These are phyloP conservation scores for Bruguiera gymnorhiza DNA, from an alignment of 345 rosid species.

Conservation along the genomic window DNA sequence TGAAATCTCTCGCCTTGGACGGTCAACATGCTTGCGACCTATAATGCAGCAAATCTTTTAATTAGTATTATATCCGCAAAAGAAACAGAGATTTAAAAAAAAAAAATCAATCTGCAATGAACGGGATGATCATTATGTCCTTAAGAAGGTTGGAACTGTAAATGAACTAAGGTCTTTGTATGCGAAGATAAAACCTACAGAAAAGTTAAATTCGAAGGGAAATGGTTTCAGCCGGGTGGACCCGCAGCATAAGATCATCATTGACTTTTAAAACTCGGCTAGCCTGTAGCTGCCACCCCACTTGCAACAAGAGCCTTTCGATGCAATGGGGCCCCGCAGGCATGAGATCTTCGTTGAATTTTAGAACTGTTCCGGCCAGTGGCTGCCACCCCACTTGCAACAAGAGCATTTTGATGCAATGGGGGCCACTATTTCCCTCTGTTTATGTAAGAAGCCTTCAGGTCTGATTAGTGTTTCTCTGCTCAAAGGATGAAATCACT, in stretches of 20 bases:
- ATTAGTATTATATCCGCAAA: neutral
- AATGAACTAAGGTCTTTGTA: too few relatives aligned
- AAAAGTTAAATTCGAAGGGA: neutral
- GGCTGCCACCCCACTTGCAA: neutral
- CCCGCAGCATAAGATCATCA: constrained; percentile 4
- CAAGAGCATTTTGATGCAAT: neutral
- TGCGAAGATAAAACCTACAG: too few relatives aligned
- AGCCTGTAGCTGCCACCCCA: neutral
- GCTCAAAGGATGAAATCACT: too few relatives aligned
- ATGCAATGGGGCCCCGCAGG: neutral
- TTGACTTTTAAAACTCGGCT: neutral
- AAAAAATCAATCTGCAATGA: neutral
- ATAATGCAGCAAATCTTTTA: constrained; percentile 2
- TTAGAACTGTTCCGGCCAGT: neutral
- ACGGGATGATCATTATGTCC: neutral
- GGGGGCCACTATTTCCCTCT: constrained; percentile 2
- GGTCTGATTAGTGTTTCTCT: neutral
- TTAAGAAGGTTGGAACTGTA: too few relatives aligned
- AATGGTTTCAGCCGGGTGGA: constrained; percentile 19
- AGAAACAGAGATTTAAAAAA: neutral
- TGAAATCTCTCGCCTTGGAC: constrained; percentile 82
- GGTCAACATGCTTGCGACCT: constrained; percentile 87
- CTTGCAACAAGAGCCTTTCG: neutral
- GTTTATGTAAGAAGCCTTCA: constrained; percentile 4
- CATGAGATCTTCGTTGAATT: constrained; percentile 6